phyloP scores from a whole-genome alignment of 2,329 filamentous ascomycete genomes.

The Fonsecaea nubica region DNA sequence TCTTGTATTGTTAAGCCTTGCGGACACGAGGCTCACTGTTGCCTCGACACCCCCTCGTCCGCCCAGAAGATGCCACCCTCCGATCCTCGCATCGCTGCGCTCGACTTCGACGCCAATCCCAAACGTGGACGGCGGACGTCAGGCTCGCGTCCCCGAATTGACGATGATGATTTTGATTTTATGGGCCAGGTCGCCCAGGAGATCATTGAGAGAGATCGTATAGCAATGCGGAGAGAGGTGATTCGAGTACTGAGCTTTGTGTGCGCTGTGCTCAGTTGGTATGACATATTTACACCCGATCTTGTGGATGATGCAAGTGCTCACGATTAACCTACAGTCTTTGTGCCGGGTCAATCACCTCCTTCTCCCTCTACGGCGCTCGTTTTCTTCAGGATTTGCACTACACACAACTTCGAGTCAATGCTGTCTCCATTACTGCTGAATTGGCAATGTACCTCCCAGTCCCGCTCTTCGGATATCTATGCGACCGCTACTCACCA shows the following conservation, averaged over 20 bases:
- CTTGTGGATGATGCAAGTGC: not conserved
- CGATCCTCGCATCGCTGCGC: conserved; percentile 49
- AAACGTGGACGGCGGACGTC: conserved; percentile 36
- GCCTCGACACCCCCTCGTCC: conserved; percentile 3
- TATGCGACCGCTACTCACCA: conserved; percentile 88
- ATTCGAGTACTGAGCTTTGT: conserved; percentile 63
- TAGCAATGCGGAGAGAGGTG: conserved; percentile 60
- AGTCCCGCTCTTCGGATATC: conserved; percentile 86
- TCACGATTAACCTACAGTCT: conserved; percentile 54
- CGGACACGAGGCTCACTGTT: not conserved
- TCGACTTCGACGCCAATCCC: conserved; percentile 55
- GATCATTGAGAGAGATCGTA: conserved; percentile 64
- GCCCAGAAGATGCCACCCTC: conserved; percentile 28
- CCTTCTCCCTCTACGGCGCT: conserved; percentile 92
- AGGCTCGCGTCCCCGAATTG: conserved; percentile 37
- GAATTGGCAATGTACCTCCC: conserved; percentile 89
- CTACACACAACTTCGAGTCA: conserved; percentile 92
- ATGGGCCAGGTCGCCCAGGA: conserved; percentile 67
- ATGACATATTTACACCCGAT: conserved; percentile 23
- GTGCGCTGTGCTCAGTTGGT: conserved; percentile 67
- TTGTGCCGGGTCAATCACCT: conserved; percentile 88
- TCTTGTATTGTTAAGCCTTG: conserved; percentile 10
- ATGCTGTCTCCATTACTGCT: conserved; percentile 83
- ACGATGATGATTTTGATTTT: conserved; percentile 52
- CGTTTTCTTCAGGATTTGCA: conserved; percentile 84